phyloP scores from a whole-genome alignment of 805 yeast genomes.

The Hanseniaspora lachancei region DNA sequence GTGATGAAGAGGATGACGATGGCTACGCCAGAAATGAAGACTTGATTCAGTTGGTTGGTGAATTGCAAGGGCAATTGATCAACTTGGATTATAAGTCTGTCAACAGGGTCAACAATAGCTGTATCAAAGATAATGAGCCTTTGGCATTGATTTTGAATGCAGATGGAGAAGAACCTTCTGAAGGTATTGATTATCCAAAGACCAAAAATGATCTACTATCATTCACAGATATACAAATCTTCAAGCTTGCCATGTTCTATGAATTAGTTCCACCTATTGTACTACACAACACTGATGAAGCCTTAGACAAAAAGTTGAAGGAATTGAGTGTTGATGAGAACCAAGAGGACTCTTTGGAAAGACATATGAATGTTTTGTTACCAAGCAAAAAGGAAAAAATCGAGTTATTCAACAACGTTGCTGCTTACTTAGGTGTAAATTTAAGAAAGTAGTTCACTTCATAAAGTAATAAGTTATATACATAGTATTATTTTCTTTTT shows the following conservation, averaged over 20 bases:
- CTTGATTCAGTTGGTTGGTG: slow-evolving; percentile 73
- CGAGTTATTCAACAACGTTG: slow-evolving; percentile 47
- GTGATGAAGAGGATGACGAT: slow-evolving; percentile 61
- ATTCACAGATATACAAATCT: slow-evolving; percentile 34
- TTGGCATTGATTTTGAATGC: slow-evolving; percentile 62
- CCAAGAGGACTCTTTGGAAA: slow-evolving; percentile 21
- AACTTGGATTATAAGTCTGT: slow-evolving; percentile 63
- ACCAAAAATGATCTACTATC: slow-evolving; percentile 41
- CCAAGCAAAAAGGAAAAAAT: slow-evolving; percentile 36
- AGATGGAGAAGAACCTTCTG: slow-evolving; percentile 61
- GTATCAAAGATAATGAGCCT: slow-evolving; percentile 30
- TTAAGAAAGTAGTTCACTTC: slow-evolving; percentile 39
- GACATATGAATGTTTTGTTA: slow-evolving; percentile 22
- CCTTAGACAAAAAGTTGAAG: slow-evolving; percentile 38
- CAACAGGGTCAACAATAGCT: slow-evolving; percentile 54
- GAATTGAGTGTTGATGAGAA: slow-evolving; percentile 29
- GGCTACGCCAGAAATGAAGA: slow-evolving; percentile 74
- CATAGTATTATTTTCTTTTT: background rate
- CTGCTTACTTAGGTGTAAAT: slow-evolving; percentile 54
- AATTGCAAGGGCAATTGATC: slow-evolving; percentile 77
- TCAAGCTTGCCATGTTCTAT: slow-evolving; percentile 55
- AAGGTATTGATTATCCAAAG: slow-evolving; percentile 39
- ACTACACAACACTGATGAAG: slow-evolving; percentile 37
- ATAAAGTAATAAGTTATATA: background rate
- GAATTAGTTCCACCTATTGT: slow-evolving; percentile 58